Evolutionary conservation across 345 rosid genomes (phyloP).

Genomic region (Triadica sebifera): DNA sequence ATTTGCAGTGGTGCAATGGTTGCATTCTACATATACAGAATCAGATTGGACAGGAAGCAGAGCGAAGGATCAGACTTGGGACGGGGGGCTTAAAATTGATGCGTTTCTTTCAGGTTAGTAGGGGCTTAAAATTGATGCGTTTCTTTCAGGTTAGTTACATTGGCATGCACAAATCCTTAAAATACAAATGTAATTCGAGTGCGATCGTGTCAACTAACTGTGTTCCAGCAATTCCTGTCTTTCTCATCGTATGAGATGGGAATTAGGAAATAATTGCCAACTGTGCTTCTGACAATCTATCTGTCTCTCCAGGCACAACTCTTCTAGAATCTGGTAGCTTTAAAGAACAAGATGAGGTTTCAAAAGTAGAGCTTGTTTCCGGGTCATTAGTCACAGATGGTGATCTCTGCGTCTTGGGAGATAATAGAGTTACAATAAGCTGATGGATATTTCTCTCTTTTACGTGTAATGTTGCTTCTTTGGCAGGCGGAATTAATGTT

Average conservation of each 20-base stretch:
- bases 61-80: slow-evolving; percentile 36
- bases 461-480: too few species aligned
- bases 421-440: not conserved
- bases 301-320: not conserved
- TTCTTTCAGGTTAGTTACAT: slow-evolving; percentile 23
- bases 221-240: too few species aligned
- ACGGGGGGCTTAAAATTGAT: slow-evolving; percentile 42
- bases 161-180: not conserved
- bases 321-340: not conserved
- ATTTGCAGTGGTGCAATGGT: slow-evolving; percentile 68
- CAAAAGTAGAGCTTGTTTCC: not conserved
- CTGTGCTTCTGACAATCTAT: not conserved
- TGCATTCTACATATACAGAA: slow-evolving; percentile 66
- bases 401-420: not conserved
- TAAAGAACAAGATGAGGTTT: slow-evolving; percentile 3
- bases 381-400: not conserved
- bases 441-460: not conserved
- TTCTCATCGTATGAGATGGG: too few species aligned
- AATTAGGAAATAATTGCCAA: not conserved
- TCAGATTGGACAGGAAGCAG: slow-evolving; percentile 32
- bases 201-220: too few species aligned
- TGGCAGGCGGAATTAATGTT: too few species aligned
- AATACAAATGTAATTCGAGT: too few species aligned
- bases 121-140: slow-evolving; percentile 38
- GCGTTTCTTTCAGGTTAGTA: slow-evolving; percentile 2